A percentile compares a stretch with the other conserved stretches of the same genome.
phyloP scores from a whole-genome alignment of 306 rosid species.

The Morella rubra region DNA sequence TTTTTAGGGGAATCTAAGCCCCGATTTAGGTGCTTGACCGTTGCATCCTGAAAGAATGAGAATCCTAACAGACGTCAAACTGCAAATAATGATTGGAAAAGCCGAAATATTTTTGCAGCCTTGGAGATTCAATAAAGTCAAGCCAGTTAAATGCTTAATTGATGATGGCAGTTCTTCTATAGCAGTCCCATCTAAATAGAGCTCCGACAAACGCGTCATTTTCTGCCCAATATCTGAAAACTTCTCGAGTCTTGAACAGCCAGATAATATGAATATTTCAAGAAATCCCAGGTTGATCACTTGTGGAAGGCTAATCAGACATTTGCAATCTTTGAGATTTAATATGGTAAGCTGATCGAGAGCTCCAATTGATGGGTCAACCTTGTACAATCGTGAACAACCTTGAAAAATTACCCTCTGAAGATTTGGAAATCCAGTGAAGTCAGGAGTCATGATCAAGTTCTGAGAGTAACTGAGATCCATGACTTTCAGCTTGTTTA shows the following conservation, averaged over 20 bases:
- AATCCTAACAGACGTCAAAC: too few relatives aligned
- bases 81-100: too few relatives aligned
- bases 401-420: background rate
- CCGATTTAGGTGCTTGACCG: background rate
- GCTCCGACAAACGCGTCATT: constrained; percentile 4
- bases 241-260: background rate
- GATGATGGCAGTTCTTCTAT: background rate
- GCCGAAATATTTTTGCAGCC: background rate
- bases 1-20: background rate
- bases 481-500: too few relatives aligned
- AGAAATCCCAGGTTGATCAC: background rate
- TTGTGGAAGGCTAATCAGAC: background rate
- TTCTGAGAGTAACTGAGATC: background rate
- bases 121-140: background rate
- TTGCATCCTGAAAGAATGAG: too few relatives aligned
- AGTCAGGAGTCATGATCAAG: background rate
- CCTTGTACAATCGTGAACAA: background rate
- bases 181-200: constrained; percentile 6
- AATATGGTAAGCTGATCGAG: background rate
- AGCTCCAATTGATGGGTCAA: background rate
- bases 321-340: background rate
- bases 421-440: background rate
- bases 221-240: background rate
- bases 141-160: background rate
- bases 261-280: background rate